Evolutionary conservation across 352 stramenopile genomes (phyloP), one percentile per base, ranked within the genome.

Genomic region (Pythium vanterpoolii): DNA sequence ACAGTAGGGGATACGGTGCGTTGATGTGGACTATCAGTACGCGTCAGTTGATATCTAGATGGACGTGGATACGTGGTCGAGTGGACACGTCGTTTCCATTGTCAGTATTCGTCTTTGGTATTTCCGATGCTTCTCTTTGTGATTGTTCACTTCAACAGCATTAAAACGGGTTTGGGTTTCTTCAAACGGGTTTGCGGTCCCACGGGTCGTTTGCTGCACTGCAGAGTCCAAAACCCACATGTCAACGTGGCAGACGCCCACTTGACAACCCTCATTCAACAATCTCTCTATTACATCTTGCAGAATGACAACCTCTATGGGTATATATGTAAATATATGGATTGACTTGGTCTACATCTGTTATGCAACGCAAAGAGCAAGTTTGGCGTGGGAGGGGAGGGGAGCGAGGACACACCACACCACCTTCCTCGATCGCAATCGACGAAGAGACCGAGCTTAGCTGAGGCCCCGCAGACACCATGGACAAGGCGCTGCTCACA

Each of bases 401-500:
- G 47, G 44, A 46, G 13, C 13, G 27, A 21, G 11, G 23, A 23
- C 24, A 16, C 44, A n/a, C 44, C 8, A 38, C 11, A 18, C 34
- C 14, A 5, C 14, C 34, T 18, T 42, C 1, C 8, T 9, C 34
- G 19, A 42, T 42, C 34, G 34, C 34, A 42, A 42, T 42, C 34
- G 34, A 42, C 6, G 34, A 42, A 42, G 40, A 30, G n/a, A 19
- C 39, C 38, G 27, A 3, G 16, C 5, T 26, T n/a, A n/a, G n/a
- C n/a, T n/a, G n/a, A n/a, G n/a, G n/a, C n/a, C n/a, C n/a, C n/a
- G n/a, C n/a, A 60, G 52, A 8, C 16, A 68, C 48, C 36, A 97
- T 98, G 92, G 93, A 98, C 83, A 97, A 97, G 64, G 79, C 80
- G 40, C 72, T 97, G 69, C 74, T 98, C 40, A 88, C 79, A 27